Conservation (phyloP, 768 basidiomycete genomes). For the Multifurca ochricompacta region DNA sequence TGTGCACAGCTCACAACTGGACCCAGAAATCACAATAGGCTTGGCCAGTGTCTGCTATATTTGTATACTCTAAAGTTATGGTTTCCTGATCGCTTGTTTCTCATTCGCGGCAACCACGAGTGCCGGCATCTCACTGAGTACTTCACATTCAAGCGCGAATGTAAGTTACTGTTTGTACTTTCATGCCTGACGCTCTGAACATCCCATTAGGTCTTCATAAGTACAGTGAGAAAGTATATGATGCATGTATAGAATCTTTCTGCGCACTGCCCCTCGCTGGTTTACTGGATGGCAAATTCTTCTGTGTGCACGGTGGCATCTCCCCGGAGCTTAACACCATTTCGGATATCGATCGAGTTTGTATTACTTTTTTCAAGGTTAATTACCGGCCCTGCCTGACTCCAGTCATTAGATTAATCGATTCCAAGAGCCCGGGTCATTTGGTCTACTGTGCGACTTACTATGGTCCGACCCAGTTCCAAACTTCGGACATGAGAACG, state of each 20-base stretch:
- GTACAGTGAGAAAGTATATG: slow-evolving; percentile 79
- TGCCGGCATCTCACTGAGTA: slow-evolving; percentile 60
- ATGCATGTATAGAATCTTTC: slow-evolving; percentile 88
- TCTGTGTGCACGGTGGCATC: slow-evolving; percentile 96
- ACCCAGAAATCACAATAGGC: neutral
- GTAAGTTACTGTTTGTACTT: slow-evolving; percentile 37
- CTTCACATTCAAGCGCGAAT: slow-evolving; percentile 94
- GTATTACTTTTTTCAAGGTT: slow-evolving; percentile 22
- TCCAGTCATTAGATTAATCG: slow-evolving; percentile 62
- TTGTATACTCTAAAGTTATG: slow-evolving; percentile 59
- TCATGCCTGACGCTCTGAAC: neutral
- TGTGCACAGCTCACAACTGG: slow-evolving; percentile 12
- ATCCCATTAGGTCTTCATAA: slow-evolving; percentile 68
- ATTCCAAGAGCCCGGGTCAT: slow-evolving; percentile 88
- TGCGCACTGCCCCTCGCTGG: slow-evolving; percentile 85
- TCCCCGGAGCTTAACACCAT: slow-evolving; percentile 79
- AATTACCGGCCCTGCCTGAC: neutral
- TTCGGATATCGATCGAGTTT: slow-evolving; percentile 60
- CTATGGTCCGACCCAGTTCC: slow-evolving; percentile 94
- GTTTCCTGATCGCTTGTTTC: slow-evolving; percentile 51
- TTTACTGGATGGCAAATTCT: slow-evolving; percentile 89
- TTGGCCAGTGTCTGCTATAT: slow-evolving; percentile 43
- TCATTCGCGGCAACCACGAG: slow-evolving; percentile 59
- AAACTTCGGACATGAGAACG: slow-evolving; percentile 79
- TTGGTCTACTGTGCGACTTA: slow-evolving; percentile 87